These are phyloP conservation scores for Trichophaea hybrida DNA, from an alignment of 2,329 filamentous ascomycete genomes.

Conservation along the genomic window DNA sequence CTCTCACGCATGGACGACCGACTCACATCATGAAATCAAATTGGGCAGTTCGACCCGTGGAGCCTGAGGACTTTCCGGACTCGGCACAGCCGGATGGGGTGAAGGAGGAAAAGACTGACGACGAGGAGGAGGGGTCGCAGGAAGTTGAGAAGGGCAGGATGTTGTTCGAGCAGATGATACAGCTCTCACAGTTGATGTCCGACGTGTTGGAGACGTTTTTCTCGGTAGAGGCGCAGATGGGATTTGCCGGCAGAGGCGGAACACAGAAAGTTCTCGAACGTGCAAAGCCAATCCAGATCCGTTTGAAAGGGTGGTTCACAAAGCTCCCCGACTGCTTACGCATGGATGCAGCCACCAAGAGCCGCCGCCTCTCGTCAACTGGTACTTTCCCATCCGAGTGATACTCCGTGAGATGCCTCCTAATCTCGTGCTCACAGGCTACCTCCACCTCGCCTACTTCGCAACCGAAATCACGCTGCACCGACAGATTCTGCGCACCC, in stretches of 20 bases:
- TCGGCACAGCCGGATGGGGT: slow-evolving; percentile 38
- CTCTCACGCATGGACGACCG: slow-evolving; percentile 69
- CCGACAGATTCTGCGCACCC: slow-evolving; percentile 70
- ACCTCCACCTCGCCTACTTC: slow-evolving; percentile 83
- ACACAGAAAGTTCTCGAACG: slow-evolving; percentile 35
- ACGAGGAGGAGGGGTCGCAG: slow-evolving; percentile 31
- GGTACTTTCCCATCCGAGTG: slow-evolving; percentile 30
- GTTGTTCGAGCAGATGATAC: slow-evolving; percentile 39
- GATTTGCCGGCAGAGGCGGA: slow-evolving; percentile 14
- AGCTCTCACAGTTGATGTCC: slow-evolving; percentile 39
- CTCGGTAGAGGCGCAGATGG: slow-evolving; percentile 28
- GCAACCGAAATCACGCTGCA: slow-evolving; percentile 89
- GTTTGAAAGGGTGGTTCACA: slow-evolving; percentile 38
- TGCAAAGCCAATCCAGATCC: slow-evolving; percentile 37
- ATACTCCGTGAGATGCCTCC: slow-evolving; percentile 2
- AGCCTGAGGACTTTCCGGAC: slow-evolving; percentile 56
- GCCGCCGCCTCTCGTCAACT: slow-evolving; percentile 36
- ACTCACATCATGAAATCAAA: slow-evolving; percentile 58
- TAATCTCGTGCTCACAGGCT: slow-evolving; percentile 36
- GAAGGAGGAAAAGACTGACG: slow-evolving; percentile 36
- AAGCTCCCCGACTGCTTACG: slow-evolving; percentile 36
- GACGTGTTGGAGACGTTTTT: slow-evolving; percentile 41
- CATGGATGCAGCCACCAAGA: slow-evolving; percentile 33
- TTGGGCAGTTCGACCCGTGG: slow-evolving; percentile 62
- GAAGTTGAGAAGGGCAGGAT: slow-evolving; percentile 36